Evolutionary conservation across 805 yeast genomes (phyloP).

Genomic region (Dipodascopsis tothii): DNA sequence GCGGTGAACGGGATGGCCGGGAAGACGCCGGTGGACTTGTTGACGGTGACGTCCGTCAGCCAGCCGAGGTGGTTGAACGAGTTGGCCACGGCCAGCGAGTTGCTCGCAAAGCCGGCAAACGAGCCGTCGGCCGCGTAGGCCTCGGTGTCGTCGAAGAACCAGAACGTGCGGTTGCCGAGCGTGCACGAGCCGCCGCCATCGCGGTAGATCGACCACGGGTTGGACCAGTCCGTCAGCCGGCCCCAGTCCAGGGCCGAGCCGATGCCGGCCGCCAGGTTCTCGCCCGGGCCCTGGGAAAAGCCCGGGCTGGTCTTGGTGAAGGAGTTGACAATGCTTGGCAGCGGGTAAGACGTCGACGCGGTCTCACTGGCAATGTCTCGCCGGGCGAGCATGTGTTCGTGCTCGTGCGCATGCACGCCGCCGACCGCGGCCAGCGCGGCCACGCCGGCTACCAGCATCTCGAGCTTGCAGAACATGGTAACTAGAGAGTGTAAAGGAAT

Average conservation of each 20-base stretch:
- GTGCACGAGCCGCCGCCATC: conserved; percentile 21
- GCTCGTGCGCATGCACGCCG: too few species aligned
- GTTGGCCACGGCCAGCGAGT: conserved; percentile 6
- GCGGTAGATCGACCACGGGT: conserved; percentile 12
- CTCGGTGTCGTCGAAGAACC: conserved; percentile 10
- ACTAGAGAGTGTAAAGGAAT: too few species aligned
- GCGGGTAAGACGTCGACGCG: conserved; percentile 3
- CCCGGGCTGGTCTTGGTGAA: conserved; percentile 1
- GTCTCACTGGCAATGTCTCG: background rate
- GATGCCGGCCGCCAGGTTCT: conserved; percentile 3
- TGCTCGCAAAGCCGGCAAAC: conserved; percentile 7
- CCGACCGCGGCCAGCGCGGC: too few species aligned
- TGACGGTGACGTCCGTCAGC: conserved; percentile 6
- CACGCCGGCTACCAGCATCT: too few species aligned
- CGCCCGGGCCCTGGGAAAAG: conserved; percentile 5
- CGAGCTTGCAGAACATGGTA: too few species aligned
- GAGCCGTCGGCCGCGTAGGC: conserved; percentile 9
- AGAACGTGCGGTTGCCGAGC: conserved; percentile 15
- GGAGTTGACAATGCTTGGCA: conserved; percentile 2
- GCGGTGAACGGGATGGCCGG: conserved; percentile 14
- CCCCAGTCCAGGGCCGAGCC: conserved; percentile 3
- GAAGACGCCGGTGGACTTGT: conserved; percentile 2
- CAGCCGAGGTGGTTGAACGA: background rate
- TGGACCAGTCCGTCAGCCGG: conserved; percentile 7
- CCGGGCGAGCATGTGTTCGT: too few species aligned